Evolutionary conservation across 441 rosid genomes (phyloP).

Genomic region (Populus hybrid): DNA sequence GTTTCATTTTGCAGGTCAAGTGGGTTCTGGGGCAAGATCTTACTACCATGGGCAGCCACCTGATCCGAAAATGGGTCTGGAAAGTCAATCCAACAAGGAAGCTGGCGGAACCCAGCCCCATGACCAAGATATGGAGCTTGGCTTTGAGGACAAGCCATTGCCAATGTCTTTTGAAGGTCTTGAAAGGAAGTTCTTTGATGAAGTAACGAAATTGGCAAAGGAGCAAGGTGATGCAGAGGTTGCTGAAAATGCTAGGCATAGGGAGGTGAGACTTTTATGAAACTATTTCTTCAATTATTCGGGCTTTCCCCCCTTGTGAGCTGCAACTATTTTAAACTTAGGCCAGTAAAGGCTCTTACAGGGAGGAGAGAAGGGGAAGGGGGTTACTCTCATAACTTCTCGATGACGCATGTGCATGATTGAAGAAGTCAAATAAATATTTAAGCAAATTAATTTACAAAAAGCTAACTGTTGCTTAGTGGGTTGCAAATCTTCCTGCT

Average conservation of each 20-base stretch:
- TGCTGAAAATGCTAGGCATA: conserved; percentile 64
- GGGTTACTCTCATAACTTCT: not conserved
- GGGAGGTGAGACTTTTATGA: conserved; percentile 48
- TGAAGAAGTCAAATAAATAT: not conserved
- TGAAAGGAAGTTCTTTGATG: conserved; percentile 67
- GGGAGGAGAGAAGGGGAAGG: not conserved
- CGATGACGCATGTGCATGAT: not conserved
- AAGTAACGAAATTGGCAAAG: conserved; percentile 52
- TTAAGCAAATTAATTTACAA: not conserved
- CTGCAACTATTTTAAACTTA: not conserved
- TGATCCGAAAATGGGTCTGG: conserved; percentile 5
- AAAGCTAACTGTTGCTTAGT: not conserved
- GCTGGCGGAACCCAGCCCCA: conserved; percentile 6
- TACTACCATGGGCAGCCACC: conserved; percentile 13
- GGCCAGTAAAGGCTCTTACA: not conserved
- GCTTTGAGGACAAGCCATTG: conserved; percentile 45
- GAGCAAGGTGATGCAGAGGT: conserved; percentile 67
- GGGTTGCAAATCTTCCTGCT: no score
- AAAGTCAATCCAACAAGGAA: conserved; percentile 1
- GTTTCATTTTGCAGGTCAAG: conserved; percentile 5
- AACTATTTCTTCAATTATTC: not conserved
- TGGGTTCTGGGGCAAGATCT: conserved; percentile 8
- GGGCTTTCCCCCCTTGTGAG: not conserved
- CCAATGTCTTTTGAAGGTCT: conserved; percentile 58
- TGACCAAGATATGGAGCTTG: conserved; percentile 45